phyloP scores from a whole-genome alignment of 2,329 filamentous ascomycete genomes.

The Aspergillus brasiliensis region DNA sequence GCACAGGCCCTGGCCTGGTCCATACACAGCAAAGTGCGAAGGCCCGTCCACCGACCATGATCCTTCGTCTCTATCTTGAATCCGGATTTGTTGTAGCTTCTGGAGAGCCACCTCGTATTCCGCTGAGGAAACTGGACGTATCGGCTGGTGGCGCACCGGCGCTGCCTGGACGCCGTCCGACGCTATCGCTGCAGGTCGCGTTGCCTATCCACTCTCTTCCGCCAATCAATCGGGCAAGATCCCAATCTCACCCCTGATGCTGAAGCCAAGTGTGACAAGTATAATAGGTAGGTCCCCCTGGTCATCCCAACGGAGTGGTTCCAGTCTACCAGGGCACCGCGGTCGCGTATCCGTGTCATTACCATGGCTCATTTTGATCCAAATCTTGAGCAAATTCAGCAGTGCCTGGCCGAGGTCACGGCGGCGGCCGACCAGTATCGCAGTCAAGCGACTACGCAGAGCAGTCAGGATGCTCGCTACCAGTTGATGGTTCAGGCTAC shows the following conservation, averaged over 20 bases:
- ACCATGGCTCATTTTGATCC: not conserved
- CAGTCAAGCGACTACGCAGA: not conserved
- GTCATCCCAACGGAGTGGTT: not conserved
- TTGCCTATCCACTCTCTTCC: not conserved
- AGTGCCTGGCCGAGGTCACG: constrained; percentile 10
- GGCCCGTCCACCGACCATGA: too few relatives aligned
- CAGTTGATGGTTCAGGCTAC: constrained; percentile 11
- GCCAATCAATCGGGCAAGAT: not conserved
- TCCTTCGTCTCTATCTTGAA: too few relatives aligned
- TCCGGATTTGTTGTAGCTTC: too few relatives aligned
- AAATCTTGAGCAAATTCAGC: constrained; percentile 4
- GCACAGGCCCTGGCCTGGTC: too few relatives aligned
- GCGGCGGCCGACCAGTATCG: constrained; percentile 1
- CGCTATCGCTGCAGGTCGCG: not conserved
- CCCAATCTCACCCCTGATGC: not conserved
- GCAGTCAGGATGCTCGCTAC: constrained; percentile 5
- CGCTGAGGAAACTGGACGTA: not conserved
- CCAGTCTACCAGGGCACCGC: too few relatives aligned
- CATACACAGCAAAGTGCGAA: too few relatives aligned
- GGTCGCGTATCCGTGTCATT: not conserved
- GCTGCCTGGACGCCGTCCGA: not conserved
- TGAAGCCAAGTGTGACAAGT: not conserved
- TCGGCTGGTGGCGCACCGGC: not conserved
- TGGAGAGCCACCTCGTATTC: not conserved
- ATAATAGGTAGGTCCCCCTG: not conserved